Evolutionary conservation across 2,329 filamentous ascomycete species (phyloP), one percentile per base, ranked within the genome.

Genomic region (Phaeosphaeria sp.): DNA sequence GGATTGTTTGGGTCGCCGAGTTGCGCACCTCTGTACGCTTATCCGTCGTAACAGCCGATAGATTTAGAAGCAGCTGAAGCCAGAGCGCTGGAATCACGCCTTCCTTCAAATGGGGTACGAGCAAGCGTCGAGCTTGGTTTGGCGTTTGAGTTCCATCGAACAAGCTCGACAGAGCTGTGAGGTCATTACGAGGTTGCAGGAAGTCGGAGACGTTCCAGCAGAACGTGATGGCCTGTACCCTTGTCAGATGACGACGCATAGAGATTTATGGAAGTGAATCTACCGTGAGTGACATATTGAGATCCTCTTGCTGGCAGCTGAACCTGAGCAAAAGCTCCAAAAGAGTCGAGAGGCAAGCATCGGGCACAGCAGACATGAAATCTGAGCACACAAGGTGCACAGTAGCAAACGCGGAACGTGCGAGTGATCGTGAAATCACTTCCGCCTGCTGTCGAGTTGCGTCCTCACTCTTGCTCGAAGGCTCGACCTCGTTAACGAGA

Each of bases 201-300:
- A 93, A 95, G 75, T 97, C 93, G 0, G 94, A 97, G 7, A 97
- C 86, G 53, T 94, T 93, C 92, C 93, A 97, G 75, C 97, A 96
- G 72, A 96, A 95, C 0, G 94, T 97, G 8, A 97, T 91, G 1
- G 93, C 95, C 87, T 92, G 49, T 51, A 36, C 36, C 27, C 27
- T 9, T 53, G 52, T 69, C 36, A 63, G 64, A 20, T 13, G 49
- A 9, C 20, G 20, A 45, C 6, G 6, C 13, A 25, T 18, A 3
- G n/a, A 15, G 6, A 13, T 11, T 47, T 39, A 8, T 3, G 9
- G 17, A n/a, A 15, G 51, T 36, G 20, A 15, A 49, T 86, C 77
- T 81, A 91, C 90, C 33, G 95, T 98, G 24, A 99, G 82, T 0
- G 94, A 94, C 69, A 98, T 96, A 67, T 99, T 99, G 39, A 99